Evolutionary conservation across 352 stramenopile genomes (phyloP).

Genomic region (Phytophthora meadii): DNA sequence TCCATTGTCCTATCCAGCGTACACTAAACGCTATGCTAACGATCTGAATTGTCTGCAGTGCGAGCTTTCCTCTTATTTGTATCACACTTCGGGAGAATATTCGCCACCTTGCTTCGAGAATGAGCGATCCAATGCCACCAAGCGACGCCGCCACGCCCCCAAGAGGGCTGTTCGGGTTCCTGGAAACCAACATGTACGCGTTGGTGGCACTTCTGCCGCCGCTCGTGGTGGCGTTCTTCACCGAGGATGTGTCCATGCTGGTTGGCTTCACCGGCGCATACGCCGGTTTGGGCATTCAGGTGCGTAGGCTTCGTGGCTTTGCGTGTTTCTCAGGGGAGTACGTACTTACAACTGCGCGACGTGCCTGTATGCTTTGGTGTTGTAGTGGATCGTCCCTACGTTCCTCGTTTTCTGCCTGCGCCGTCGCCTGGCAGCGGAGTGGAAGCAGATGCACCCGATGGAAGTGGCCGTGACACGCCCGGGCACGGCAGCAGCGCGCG

Average conservation of each 20-base stretch:
- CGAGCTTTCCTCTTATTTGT: slow-evolving; percentile 86
- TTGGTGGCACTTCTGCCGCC: slow-evolving; percentile 78
- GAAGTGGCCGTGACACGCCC: slow-evolving; percentile 34
- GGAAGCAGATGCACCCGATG: slow-evolving; percentile 46
- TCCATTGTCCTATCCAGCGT: slow-evolving; percentile 14
- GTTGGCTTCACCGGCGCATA: slow-evolving; percentile 89
- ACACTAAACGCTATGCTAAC: slow-evolving; percentile 21
- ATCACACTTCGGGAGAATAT: slow-evolving; percentile 90
- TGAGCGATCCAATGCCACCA: slow-evolving; percentile 32
- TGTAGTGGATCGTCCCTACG: slow-evolving; percentile 83
- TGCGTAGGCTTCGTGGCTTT: slow-evolving; percentile 40
- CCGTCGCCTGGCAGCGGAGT: slow-evolving; percentile 54
- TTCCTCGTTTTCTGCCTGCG: slow-evolving; percentile 81
- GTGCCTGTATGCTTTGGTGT: slow-evolving; percentile 29
- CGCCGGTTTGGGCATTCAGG: slow-evolving; percentile 86
- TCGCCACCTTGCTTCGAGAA: slow-evolving; percentile 65
- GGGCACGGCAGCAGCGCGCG: slow-evolving; percentile 16
- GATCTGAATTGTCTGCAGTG: slow-evolving; percentile 39
- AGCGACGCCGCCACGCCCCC: slow-evolving; percentile 25
- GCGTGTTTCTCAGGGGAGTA: slow-evolving; percentile 30
- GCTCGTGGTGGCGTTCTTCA: slow-evolving; percentile 86
- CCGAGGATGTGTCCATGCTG: slow-evolving; percentile 90
- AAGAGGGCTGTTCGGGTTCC: slow-evolving; percentile 45
- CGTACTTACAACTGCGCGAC: slow-evolving; percentile 43
- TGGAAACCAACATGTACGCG: slow-evolving; percentile 70